phyloP scores from a whole-genome alignment of 805 yeast genomes.

The Cyberlindnera mrakii region DNA sequence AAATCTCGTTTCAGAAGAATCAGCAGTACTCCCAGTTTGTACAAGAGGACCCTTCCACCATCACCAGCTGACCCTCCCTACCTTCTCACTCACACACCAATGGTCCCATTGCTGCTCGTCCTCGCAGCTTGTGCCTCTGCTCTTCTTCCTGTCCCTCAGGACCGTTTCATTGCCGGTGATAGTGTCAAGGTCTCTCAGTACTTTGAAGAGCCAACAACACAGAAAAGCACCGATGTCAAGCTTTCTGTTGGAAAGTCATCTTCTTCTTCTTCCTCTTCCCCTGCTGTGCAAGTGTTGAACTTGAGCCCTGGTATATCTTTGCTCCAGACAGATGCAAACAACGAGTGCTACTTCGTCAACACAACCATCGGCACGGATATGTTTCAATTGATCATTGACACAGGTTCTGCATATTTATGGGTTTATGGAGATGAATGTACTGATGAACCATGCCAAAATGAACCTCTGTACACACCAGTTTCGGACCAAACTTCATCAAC shows the following conservation, averaged over 20 bases:
- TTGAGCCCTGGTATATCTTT: slow-evolving; percentile 25
- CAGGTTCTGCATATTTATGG: slow-evolving; percentile 64
- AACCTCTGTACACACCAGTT: slow-evolving; percentile 25
- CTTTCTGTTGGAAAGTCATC: too few species aligned
- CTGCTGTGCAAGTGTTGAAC: slow-evolving; percentile 11
- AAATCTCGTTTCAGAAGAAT: too few species aligned
- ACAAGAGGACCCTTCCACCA: too few species aligned
- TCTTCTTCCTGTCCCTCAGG: slow-evolving; percentile 5
- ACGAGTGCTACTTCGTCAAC: slow-evolving; percentile 34
- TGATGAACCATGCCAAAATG: slow-evolving; percentile 34
- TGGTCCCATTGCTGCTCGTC: too few species aligned
- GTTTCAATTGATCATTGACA: slow-evolving; percentile 52
- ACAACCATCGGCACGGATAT: slow-evolving; percentile 34
- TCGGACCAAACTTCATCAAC: slow-evolving; percentile 8
- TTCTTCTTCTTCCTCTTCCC: too few species aligned
- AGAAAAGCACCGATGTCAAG: neutral
- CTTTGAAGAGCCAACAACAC: neutral
- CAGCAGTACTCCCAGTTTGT: too few species aligned
- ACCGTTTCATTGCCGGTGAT: slow-evolving; percentile 7
- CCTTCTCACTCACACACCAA: too few species aligned
- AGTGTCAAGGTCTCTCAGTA: neutral
- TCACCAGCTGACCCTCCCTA: too few species aligned
- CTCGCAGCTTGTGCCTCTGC: too few species aligned
- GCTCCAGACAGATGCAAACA: slow-evolving; percentile 22
- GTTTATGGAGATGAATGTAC: slow-evolving; percentile 48